Percentiles rank a stretch among this genome's conserved stretches.
Evolutionary conservation across 495 filamentous ascomycete species (phyloP).

Genomic region (Penicillium flavigenum): DNA sequence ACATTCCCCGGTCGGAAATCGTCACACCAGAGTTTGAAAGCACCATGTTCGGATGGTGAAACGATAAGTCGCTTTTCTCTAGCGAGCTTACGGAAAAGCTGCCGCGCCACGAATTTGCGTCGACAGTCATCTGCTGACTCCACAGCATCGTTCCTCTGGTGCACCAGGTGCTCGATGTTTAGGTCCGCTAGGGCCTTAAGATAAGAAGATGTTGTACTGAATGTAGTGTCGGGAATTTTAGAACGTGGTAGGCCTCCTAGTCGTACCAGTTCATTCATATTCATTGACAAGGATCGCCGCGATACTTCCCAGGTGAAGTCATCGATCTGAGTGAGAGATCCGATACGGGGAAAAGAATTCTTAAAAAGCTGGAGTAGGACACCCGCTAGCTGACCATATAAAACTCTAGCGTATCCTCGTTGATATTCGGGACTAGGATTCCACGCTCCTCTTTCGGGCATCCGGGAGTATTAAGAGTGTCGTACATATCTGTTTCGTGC

Average conservation of each 20-base stretch:
- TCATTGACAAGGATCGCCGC: constrained; percentile 23
- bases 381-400: constrained; percentile 27
- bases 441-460: constrained; percentile 12
- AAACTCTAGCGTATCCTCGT: constrained; percentile 25
- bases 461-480: constrained; percentile 29
- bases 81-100: constrained; percentile 33
- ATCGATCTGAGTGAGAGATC: constrained; percentile 30
- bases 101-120: constrained; percentile 41
- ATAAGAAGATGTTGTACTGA: not conserved
- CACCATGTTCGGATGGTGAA: constrained; percentile 12
- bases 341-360: constrained; percentile 32
- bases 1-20: constrained; percentile 32
- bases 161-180: not conserved
- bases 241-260: constrained; percentile 26
- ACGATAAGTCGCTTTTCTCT: too few species aligned
- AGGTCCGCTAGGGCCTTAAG: not conserved
- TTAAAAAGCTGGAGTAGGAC: constrained; percentile 35
- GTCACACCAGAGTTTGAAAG: constrained; percentile 34
- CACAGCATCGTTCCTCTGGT: constrained; percentile 16
- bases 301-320: constrained; percentile 23
- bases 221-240: constrained; percentile 36
- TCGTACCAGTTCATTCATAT: constrained; percentile 36
- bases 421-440: constrained; percentile 32
- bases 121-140: constrained; percentile 38
- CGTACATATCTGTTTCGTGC: constrained; percentile 29